These are phyloP conservation scores for Diaporthe sp. DNA, from an alignment of 2,329 filamentous ascomycete genomes.

Conservation along the genomic window DNA sequence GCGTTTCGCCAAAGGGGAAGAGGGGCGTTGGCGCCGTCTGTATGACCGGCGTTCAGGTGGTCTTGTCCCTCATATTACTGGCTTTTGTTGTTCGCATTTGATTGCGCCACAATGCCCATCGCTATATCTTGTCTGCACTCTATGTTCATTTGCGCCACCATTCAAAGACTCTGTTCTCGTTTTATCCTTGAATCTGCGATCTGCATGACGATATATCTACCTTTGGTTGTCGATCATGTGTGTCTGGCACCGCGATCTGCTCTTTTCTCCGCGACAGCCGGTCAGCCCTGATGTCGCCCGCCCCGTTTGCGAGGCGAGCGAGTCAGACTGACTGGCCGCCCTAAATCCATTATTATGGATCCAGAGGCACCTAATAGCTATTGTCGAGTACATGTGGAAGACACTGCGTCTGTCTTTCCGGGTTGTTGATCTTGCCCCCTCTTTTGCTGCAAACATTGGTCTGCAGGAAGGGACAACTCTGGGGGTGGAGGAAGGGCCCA, in stretches of 20 bases:
- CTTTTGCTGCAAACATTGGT: conserved; percentile 27
- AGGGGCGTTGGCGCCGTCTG: conserved; percentile 47
- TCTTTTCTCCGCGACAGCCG: conserved; percentile 37
- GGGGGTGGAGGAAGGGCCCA: conserved; percentile 40
- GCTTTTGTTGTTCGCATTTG: conserved; percentile 17
- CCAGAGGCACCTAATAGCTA: conserved; percentile 36
- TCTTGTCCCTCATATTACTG: conserved; percentile 31
- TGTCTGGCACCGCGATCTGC: conserved; percentile 71
- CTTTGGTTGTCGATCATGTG: conserved; percentile 64
- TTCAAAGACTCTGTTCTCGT: conserved; percentile 32
- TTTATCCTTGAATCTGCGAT: conserved; percentile 58
- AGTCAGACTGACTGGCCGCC: conserved; percentile 39
- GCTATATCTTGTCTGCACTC: conserved; percentile 20
- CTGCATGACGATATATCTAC: conserved; percentile 68
- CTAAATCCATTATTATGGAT: conserved; percentile 44
- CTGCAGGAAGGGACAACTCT: conserved; percentile 37
- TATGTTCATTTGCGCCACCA: conserved; percentile 30
- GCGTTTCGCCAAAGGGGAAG: conserved; percentile 48
- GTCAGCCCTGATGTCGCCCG: conserved; percentile 44
- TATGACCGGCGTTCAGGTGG: conserved; percentile 31
- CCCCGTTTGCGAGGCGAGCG: conserved; percentile 15
- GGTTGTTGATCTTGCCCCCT: conserved; percentile 21
- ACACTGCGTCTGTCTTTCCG: conserved; percentile 5
- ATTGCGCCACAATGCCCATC: conserved; percentile 22
- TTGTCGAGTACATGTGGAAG: conserved; percentile 34